Evolutionary conservation across 2,329 filamentous ascomycete species (phyloP).

Genomic region (Thielaviopsis populi): DNA sequence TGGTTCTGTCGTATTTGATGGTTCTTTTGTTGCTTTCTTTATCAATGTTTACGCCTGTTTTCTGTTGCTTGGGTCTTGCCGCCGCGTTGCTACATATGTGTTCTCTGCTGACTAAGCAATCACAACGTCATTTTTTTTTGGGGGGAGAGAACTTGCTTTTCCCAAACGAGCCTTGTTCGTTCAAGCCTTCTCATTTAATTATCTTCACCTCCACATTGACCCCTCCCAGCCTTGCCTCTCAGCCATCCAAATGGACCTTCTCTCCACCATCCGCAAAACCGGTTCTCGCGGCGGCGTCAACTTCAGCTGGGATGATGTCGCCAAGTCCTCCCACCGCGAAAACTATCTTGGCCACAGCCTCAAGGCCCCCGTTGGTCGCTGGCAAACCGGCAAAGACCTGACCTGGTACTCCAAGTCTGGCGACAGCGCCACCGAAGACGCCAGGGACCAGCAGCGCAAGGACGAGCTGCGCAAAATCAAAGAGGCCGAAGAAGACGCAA

Average conservation of each 20-base stretch:
- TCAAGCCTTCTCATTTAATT: neutral
- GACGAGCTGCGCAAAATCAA: conserved; percentile 74
- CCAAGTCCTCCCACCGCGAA: conserved; percentile 73
- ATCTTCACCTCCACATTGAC: neutral
- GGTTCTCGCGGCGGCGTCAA: conserved; percentile 88
- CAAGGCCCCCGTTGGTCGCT: conserved; percentile 82
- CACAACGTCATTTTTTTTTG: neutral
- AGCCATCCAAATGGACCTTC: conserved; percentile 61
- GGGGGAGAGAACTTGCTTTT: no score
- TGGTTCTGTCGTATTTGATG: conserved; percentile 9
- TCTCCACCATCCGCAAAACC: conserved; percentile 77
- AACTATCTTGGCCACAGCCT: conserved; percentile 80
- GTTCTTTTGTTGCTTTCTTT: neutral
- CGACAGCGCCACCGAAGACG: conserved; percentile 26
- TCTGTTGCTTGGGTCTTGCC: neutral
- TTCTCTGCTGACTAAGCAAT: conserved; percentile 7
- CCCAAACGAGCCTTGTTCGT: no score
- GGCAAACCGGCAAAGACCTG: conserved; percentile 63
- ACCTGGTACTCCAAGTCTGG: conserved; percentile 50
- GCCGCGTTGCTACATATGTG: no score
- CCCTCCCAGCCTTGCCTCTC: no score
- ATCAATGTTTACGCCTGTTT: neutral
- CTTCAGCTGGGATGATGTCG: conserved; percentile 94
- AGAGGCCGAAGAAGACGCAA: conserved; percentile 83
- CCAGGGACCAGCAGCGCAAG: conserved; percentile 46